Conservation (phyloP, 495 filamentous ascomycete genomes). For the Penicillium canariense region DNA sequence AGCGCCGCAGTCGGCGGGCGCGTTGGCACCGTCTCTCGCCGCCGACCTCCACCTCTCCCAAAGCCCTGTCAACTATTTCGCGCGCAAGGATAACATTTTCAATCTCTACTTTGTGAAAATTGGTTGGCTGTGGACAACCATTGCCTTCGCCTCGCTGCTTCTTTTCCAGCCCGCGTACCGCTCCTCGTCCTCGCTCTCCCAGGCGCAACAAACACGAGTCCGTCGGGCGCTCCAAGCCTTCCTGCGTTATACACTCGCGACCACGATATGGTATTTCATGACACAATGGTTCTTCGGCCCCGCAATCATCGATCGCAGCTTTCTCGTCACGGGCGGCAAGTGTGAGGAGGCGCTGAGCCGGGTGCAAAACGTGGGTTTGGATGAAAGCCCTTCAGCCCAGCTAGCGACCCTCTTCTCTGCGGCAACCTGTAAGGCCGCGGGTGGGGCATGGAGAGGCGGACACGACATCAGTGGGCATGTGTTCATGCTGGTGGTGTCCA, state of each 20-base stretch:
- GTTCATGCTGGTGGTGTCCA: constrained; percentile 83
- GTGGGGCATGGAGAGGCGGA: constrained; percentile 82
- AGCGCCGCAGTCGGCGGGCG: constrained; percentile 51
- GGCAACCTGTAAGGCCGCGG: constrained; percentile 76
- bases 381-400: constrained; percentile 25
- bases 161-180: constrained; percentile 53
- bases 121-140: constrained; percentile 87
- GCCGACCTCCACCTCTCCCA: constrained; percentile 32
- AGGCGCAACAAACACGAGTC: constrained; percentile 20
- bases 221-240: constrained; percentile 45
- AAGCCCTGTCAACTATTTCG: constrained; percentile 74
- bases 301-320: constrained; percentile 81
- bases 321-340: constrained; percentile 74
- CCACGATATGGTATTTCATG: constrained; percentile 69
- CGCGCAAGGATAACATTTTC: constrained; percentile 84
- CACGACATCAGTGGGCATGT: constrained; percentile 96
- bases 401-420: constrained; percentile 60
- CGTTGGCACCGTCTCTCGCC: constrained; percentile 56
- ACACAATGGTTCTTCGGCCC: constrained; percentile 98
- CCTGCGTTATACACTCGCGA: constrained; percentile 67
- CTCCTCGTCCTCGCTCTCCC: constrained; percentile 16
- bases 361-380: constrained; percentile 22
- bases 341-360: constrained; percentile 53
- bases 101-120: constrained; percentile 91
- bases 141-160: constrained; percentile 63